Base-by-base conservation (phyloP, 805 yeast genomes). In the Komagataella mondaviorum region DNA sequence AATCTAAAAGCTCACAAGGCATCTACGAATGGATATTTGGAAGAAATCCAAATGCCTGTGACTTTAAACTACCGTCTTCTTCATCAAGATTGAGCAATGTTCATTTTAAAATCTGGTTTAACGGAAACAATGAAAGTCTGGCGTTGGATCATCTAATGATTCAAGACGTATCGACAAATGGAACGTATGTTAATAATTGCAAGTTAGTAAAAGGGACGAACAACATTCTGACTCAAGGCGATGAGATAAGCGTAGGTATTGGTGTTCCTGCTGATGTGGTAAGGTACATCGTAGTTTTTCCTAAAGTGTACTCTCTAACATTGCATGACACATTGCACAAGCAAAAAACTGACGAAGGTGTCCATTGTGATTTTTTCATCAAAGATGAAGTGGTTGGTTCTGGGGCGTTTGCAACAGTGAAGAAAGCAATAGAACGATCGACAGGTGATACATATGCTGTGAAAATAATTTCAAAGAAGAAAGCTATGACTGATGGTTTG, bases 331-430 rank as follows among this genome's bases (percentile, higher is more conserved):
- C 22, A 17, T 8, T 46, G 24, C n/a, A 17, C 49, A 12, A 17
- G 36, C 3, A 18, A 3, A 36, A 22, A 4, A 44, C 16, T 3
- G 14, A 17, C 16, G 45, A 43, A 20, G 59, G 75, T 53, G 55
- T 68, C 14, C 58, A 61, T 49, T 56, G 57, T 18, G 70, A 84
- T 59, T 93, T 83, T 65, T 84, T 87, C 12, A 79, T 91, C 18
- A 78, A 83, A 53, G 87, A 84, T 62, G 96, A 86, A 60, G 82
- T 87, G 14, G 86, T 91, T 1, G 99, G 99, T 1, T 93, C 88
- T 59, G 99, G 99, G n/a, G 98, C 98, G 7, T 91, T 91, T 74
- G 98, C 98, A 5, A 85, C 90, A 1, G 99, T 93, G 24, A 84
- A 88, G 57, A 88, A 88, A 62, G 96, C 95, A 4, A 80, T 90